Base-by-base conservation (phyloP, 202 grass and related monocot genomes). In the Brachypodium distachyon region DNA sequence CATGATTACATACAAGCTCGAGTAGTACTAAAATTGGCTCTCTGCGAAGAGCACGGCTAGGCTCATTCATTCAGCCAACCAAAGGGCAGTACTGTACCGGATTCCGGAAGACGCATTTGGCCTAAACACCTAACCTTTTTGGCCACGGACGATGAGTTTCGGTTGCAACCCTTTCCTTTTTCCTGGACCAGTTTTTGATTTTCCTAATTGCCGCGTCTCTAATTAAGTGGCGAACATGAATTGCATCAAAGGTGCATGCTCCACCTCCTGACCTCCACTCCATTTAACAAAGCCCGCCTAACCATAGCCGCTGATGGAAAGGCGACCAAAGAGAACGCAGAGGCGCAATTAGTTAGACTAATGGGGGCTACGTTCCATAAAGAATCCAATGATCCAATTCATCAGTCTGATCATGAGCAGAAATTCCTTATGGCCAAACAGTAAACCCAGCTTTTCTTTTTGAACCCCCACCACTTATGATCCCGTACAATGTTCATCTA, bases 261-360 rank as follows among this genome's bases (percentile, higher is more conserved):
- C n/a, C n/a, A n/a, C n/a, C 19, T 60, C 65, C 48, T n/a, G n/a
- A 58, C 37, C 43, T 57, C 25, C 47, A 51, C 32, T 25, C 58
- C 32, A 78, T 67, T 68, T 44, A 87, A 78, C 79, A 79, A 52
- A 53, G 31, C 12, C 49, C 21, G 51, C 77, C 61, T 74, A 81
- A 87, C 73, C 66, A 72, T 82, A 66, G 79, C 73, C 41, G 67
- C 58, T 78, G 44, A 72, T 62, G 79, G 67, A 82, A 83, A 65
- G 49, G 25, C 5, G 60, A 64, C 68, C 50, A 12, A 42, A n/a
- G 12, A 27, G 61, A 72, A 56, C 57, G 57, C 32, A 33, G n/a
- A n/a, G 44, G 34, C 0, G 67, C 36, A 41, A 65, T 48, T 44
- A 38, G 51, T 82, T 17, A 33, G 33, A 50, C 40, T 58, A 48